Percentiles rank a stretch among this genome's conserved stretches.
phyloP scores from a whole-genome alignment of 2,329 filamentous ascomycete species.

The Microascus cirrosus region DNA sequence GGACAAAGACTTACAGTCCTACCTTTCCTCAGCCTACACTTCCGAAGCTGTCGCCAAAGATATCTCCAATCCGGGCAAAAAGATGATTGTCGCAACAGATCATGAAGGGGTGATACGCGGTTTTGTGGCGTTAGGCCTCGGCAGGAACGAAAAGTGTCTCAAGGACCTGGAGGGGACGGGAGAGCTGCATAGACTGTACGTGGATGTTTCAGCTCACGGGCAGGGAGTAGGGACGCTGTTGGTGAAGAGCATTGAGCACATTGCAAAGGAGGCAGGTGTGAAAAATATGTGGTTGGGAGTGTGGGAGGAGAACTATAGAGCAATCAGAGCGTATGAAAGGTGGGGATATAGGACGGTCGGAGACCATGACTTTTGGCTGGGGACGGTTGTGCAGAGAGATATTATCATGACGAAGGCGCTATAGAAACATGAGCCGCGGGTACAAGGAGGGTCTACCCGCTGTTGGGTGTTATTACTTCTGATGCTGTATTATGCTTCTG shows the following conservation, averaged over 20 bases:
- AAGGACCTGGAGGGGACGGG: constrained; percentile 15
- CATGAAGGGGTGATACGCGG: constrained; percentile 17
- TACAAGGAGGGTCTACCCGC: too few species aligned
- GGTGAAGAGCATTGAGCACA: constrained; percentile 14
- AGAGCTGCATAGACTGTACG: constrained; percentile 32
- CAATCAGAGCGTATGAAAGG: constrained; percentile 25
- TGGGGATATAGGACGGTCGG: constrained; percentile 27
- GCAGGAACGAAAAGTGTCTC: constrained; percentile 25
- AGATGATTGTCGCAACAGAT: constrained; percentile 14
- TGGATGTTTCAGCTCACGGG: constrained; percentile 21
- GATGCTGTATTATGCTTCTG: too few species aligned
- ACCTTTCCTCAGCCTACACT: constrained; percentile 14
- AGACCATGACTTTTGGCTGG: constrained; percentile 27
- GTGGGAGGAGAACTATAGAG: constrained; percentile 31
- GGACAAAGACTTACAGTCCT: constrained; percentile 21
- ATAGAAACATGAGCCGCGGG: constrained; percentile 3
- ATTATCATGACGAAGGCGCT: constrained; percentile 25
- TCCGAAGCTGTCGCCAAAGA: constrained; percentile 17
- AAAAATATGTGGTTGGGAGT: constrained; percentile 32
- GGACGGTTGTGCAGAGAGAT: constrained; percentile 28
- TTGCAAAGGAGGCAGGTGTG: constrained; percentile 24
- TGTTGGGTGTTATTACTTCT: too few species aligned
- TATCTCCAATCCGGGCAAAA: constrained; percentile 12
- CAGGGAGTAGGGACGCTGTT: constrained; percentile 23
- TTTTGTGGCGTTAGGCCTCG: constrained; percentile 26